Evolutionary conservation across 768 basidiomycete genomes (phyloP).

Genomic region (Lactarius quietus): DNA sequence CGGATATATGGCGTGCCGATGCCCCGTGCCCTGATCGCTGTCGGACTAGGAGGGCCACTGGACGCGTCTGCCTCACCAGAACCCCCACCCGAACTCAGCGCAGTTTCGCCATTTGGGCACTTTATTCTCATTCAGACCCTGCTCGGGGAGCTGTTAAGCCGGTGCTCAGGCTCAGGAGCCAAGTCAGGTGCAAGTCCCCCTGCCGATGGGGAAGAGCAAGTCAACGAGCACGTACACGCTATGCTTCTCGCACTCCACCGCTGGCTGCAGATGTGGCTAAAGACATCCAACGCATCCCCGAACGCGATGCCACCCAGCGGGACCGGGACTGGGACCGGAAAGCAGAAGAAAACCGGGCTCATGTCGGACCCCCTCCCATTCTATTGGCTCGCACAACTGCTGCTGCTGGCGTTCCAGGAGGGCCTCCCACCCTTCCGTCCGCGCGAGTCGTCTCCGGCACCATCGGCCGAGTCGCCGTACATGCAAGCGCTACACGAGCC

Average conservation of each 20-base stretch:
- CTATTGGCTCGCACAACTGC: slow-evolving; percentile 61
- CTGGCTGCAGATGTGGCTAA: slow-evolving; percentile 57
- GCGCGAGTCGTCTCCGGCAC: background rate
- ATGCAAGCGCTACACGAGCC: slow-evolving; percentile 1
- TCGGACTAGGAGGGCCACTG: slow-evolving; percentile 26
- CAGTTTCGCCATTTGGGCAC: slow-evolving; percentile 34
- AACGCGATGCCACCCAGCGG: slow-evolving; percentile 15
- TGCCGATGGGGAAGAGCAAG: slow-evolving; percentile 17
- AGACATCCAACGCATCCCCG: slow-evolving; percentile 31
- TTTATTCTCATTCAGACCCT: slow-evolving; percentile 36
- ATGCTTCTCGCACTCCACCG: slow-evolving; percentile 54
- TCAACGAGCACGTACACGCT: slow-evolving; percentile 34
- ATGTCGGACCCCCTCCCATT: slow-evolving; percentile 46
- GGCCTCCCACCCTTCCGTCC: slow-evolving; percentile 45
- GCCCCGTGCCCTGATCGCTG: slow-evolving; percentile 27
- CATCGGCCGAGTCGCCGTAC: background rate
- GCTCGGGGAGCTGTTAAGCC: slow-evolving; percentile 33
- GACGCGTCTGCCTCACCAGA: slow-evolving; percentile 4
- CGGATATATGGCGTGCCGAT: slow-evolving; percentile 32
- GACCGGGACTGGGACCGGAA: background rate
- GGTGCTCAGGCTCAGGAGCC: slow-evolving; percentile 15
- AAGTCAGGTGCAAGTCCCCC: slow-evolving; percentile 2
- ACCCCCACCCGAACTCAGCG: slow-evolving; percentile 26
- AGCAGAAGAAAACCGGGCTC: slow-evolving; percentile 25
- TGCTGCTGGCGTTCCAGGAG: slow-evolving; percentile 50